These are phyloP conservation scores for Pinus taeda DNA, from an alignment of 75 land plant genomes.

Conservation along the genomic window DNA sequence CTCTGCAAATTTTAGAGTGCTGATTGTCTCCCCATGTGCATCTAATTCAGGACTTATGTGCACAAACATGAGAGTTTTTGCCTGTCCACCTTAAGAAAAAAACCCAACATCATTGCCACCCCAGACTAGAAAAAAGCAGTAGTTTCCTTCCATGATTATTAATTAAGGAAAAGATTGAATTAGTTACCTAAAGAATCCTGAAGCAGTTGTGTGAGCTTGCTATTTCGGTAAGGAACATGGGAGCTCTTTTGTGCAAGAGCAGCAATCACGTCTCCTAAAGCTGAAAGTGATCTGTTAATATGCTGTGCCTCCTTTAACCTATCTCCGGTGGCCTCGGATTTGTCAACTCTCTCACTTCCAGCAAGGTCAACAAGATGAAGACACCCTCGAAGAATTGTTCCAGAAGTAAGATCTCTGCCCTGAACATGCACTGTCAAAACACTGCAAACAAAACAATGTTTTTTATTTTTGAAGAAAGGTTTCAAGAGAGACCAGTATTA, in stretches of 20 bases:
- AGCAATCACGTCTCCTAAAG: slow-evolving; percentile 81
- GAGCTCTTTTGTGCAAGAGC: slow-evolving; percentile 77
- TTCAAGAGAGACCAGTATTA: neutral
- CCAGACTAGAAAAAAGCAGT: neutral
- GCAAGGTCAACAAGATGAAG: slow-evolving; percentile 94
- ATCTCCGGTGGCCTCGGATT: slow-evolving; percentile 84
- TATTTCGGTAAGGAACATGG: slow-evolving; percentile 83
- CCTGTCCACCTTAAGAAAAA: slow-evolving; percentile 77
- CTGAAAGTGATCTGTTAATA: slow-evolving; percentile 84
- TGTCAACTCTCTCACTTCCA: slow-evolving; percentile 88
- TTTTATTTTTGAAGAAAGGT: neutral
- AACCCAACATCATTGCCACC: neutral
- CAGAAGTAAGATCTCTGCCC: slow-evolving; percentile 66
- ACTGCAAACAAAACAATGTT: slow-evolving; percentile 32
- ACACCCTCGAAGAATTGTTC: slow-evolving; percentile 68
- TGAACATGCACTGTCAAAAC: slow-evolving; percentile 84
- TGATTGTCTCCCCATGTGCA: slow-evolving; percentile 89
- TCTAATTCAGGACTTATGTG: slow-evolving; percentile 95
- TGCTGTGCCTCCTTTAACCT: slow-evolving; percentile 89
- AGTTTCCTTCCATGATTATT: neutral
- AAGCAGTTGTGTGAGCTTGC: slow-evolving; percentile 79
- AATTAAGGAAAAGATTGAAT: neutral
- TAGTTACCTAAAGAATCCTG: slow-evolving; percentile 76
- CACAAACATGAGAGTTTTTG: slow-evolving; percentile 98
- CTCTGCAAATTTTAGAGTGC: slow-evolving; percentile 98